Evolutionary conservation across 306 rosid genomes (phyloP).

Genomic region (Lupinus albus): DNA sequence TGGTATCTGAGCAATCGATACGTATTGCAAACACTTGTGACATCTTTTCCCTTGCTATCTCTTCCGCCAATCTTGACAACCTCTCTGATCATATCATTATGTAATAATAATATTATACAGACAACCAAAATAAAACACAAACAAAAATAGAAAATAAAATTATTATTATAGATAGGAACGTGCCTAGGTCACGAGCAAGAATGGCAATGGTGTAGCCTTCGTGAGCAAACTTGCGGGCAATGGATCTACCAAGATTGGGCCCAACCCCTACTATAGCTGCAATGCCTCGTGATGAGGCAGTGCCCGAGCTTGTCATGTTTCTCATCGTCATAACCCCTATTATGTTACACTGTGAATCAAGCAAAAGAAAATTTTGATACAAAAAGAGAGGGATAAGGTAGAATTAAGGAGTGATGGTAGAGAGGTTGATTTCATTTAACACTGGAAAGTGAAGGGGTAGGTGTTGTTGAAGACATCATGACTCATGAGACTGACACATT

Average conservation of each 20-base stretch:
- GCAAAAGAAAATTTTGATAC: too few species aligned
- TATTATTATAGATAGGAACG: too few species aligned
- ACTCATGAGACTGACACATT: too few species aligned
- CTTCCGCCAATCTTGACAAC: constrained; percentile 83
- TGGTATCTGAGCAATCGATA: constrained; percentile 82
- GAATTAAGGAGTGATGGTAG: too few species aligned
- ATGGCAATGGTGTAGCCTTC: constrained; percentile 97
- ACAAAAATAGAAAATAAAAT: too few species aligned
- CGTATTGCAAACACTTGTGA: constrained; percentile 89
- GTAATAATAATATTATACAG: too few species aligned
- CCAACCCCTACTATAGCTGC: constrained; percentile 95
- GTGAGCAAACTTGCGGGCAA: constrained; percentile 92
- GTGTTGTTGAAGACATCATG: too few species aligned
- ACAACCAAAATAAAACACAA: too few species aligned
- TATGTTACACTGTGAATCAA: too few species aligned
- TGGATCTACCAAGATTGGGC: constrained; percentile 89
- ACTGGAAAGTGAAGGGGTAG: too few species aligned
- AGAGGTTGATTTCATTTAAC: too few species aligned
- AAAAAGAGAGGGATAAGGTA: too few species aligned
- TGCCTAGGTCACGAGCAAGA: constrained; percentile 85
- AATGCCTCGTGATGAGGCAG: constrained; percentile 64
- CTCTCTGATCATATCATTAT: constrained; percentile 45
- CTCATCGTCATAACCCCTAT: constrained; percentile 45
- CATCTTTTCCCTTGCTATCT: constrained; percentile 88
- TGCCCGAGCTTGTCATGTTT: constrained; percentile 58